phyloP scores from a whole-genome alignment of 148 eudicot genomes.

The Cornus florida region DNA sequence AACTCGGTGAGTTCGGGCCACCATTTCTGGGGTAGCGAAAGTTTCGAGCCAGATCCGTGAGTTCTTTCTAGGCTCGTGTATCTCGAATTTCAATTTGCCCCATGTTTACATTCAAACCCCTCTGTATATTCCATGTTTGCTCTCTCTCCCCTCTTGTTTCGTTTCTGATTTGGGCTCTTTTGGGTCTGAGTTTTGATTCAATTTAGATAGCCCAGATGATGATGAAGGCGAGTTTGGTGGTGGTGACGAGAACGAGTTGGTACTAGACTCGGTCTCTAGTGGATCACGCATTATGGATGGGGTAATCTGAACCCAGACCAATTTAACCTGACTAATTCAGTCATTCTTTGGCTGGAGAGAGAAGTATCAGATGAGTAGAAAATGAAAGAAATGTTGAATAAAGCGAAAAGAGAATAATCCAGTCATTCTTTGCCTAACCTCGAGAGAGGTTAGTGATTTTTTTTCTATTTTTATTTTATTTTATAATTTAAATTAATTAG shows the following conservation, averaged over 20 bases:
- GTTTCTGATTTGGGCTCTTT: neutral
- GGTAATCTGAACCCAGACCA: neutral
- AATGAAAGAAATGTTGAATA: neutral
- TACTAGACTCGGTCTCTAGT: conserved; percentile 17
- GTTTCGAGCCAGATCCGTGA: conserved; percentile 45
- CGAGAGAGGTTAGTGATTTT: too few relatives aligned
- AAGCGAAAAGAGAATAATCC: neutral
- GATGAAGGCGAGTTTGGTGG: neutral
- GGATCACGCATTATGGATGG: neutral
- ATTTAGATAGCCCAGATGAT: neutral
- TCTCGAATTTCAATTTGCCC: conserved; percentile 45
- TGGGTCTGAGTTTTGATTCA: too few relatives aligned
- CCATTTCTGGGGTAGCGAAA: conserved; percentile 38
- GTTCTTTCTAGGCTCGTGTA: conserved; percentile 38
- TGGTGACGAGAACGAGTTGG: neutral
- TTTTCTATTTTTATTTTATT: too few relatives aligned
- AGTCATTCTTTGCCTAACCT: too few relatives aligned
- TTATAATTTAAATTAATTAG: too few relatives aligned
- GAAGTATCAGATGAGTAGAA: neutral
- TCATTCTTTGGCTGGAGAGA: neutral
- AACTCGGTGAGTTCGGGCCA: conserved; percentile 31
- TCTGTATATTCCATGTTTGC: conserved; percentile 26
- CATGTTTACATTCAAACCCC: conserved; percentile 41
- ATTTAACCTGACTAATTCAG: neutral
- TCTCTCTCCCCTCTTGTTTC: conserved; percentile 10